A percentile compares a stretch with the other conserved stretches of the same genome.
Evolutionary conservation across 805 yeast genomes (phyloP).

Genomic region (Spathaspora girioi): DNA sequence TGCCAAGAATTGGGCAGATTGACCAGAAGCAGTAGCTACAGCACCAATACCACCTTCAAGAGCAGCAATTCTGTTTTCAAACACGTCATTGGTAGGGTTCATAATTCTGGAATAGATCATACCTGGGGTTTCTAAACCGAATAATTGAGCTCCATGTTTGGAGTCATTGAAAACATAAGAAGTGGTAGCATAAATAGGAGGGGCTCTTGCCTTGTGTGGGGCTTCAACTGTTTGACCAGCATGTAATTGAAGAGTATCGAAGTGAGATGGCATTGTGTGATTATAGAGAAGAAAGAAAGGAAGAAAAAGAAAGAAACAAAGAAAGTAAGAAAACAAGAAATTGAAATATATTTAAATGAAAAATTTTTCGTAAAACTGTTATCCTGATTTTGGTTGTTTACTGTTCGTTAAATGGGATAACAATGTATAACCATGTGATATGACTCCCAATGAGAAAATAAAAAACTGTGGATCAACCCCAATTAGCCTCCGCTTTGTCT

Average conservation of each 20-base stretch:
- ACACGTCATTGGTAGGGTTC: constrained; percentile 91
- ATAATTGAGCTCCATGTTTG: constrained; percentile 87
- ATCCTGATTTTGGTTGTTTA: not conserved
- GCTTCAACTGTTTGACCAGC: constrained; percentile 83
- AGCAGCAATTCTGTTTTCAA: constrained; percentile 89
- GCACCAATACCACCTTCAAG: constrained; percentile 92
- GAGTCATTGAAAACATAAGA: constrained; percentile 87
- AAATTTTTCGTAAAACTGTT: not conserved
- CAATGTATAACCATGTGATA: not conserved
- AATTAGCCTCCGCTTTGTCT: too few relatives aligned
- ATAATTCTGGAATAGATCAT: constrained; percentile 84
- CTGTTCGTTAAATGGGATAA: not conserved
- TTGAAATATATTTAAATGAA: not conserved
- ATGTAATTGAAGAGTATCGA: constrained; percentile 90
- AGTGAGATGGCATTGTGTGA: constrained; percentile 54
- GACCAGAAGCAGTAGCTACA: constrained; percentile 89
- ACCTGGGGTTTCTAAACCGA: constrained; percentile 81
- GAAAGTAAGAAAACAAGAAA: too few relatives aligned
- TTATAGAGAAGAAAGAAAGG: not conserved
- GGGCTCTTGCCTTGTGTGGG: constrained; percentile 75
- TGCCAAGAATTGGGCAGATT: constrained; percentile 90
- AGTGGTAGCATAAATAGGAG: constrained; percentile 89
- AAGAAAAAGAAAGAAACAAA: not conserved
- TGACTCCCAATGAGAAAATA: too few relatives aligned
- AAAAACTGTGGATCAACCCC: not conserved